phyloP scores from a whole-genome alignment of 2,329 filamentous ascomycete species.

The Exophiala sp. region DNA sequence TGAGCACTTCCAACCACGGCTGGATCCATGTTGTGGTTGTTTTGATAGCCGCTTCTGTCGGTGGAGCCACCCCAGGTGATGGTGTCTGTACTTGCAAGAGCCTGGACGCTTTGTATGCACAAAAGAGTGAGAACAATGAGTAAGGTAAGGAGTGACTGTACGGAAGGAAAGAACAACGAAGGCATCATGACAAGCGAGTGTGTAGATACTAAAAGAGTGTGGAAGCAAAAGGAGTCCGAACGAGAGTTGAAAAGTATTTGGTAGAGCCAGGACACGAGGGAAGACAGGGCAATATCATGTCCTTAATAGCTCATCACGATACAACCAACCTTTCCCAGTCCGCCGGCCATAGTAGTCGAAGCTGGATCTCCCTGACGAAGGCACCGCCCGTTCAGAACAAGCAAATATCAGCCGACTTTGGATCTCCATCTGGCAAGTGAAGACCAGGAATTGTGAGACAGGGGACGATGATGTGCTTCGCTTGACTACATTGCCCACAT shows the following conservation, averaged over 20 bases:
- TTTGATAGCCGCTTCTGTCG: constrained; percentile 28
- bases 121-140: constrained; percentile 8
- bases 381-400: not conserved
- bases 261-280: not conserved
- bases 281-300: constrained; percentile 2
- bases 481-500: too few relatives aligned
- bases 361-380: not conserved
- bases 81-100: constrained; percentile 21
- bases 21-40: constrained; percentile 59
- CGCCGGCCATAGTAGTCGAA: not conserved
- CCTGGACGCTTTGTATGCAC: constrained; percentile 11
- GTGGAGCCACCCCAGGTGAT: constrained; percentile 25
- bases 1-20: constrained; percentile 50
- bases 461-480: not conserved
- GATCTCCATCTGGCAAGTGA: not conserved
- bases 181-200: constrained; percentile 14
- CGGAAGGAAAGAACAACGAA: not conserved
- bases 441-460: not conserved
- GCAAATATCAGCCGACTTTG: not conserved
- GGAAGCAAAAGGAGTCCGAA: not conserved
- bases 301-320: not conserved
- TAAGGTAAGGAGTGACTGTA: constrained; percentile 12
- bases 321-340: not conserved
- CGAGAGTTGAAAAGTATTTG: constrained; percentile 2
- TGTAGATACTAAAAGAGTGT: constrained; percentile 8